Base-by-base conservation (phyloP, 805 yeast species). In the Cyberlindnera maritima region DNA sequence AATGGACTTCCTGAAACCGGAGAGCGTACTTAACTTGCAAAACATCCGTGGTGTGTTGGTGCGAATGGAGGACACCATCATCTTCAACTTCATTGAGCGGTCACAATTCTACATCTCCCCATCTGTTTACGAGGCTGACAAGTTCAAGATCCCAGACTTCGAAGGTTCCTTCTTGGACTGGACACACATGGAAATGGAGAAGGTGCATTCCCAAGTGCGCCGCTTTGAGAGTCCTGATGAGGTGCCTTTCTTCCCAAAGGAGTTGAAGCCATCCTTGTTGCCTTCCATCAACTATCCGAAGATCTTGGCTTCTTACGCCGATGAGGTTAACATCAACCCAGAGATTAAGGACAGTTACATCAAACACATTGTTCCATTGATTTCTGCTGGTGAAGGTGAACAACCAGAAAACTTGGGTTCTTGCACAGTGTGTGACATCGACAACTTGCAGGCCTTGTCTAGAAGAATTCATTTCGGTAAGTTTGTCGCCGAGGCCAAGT, bases 401-500 rank as follows among this genome's bases (percentile, higher is more conserved):
- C 95, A 90, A 60, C 70, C 74, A 36, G 97, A 90, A 62, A 94
- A 91, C 65, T 72, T 81, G 46, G 99, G 99, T 1, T 85, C 96
- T 23, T 88, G 94, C 34, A 83, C 96, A 3, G 71, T 81, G 34
- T 74, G 88, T 52, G 99, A 94, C 63, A 86, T 92, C 47, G 96
- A 87, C 55, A 80, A 86, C 55, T 74, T 94, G 55, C 97, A 94
- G 66, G 84, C 96, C 5, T 69, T 94, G 38, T 86, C 96, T 9
- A 76, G 99, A 59, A 77, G 99, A 63, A 88, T 94, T 56, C 99
- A 94, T 68, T 94, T 92, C 68, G 99, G 99, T 41, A 88, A 87
- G 67, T 94, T 92, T 72, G 99, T 94, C 10, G 99, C 99, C 5
- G 99, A 94, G 65, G 86, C 96, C 38, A 94, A 94, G 67, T 94